phyloP scores from a whole-genome alignment of 768 basidiomycete genomes.

The Termitomyces sp. region DNA sequence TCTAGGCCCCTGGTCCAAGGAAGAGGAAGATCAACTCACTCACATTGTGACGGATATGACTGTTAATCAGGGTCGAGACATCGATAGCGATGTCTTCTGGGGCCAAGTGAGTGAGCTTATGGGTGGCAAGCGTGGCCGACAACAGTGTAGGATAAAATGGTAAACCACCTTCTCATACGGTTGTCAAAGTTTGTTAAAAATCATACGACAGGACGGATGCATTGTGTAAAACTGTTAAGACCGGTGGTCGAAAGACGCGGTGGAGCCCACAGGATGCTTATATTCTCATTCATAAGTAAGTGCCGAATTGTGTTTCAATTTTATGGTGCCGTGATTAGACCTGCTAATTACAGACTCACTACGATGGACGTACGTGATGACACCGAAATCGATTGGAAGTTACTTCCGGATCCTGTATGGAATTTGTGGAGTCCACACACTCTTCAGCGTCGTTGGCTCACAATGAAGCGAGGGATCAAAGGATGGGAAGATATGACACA shows the following conservation, averaged over 20 bases:
- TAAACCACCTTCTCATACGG: constrained; percentile 20
- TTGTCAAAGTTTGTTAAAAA: neutral
- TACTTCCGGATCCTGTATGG: constrained; percentile 70
- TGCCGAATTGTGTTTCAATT: constrained; percentile 3
- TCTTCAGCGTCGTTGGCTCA: constrained; percentile 76
- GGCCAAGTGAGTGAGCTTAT: constrained; percentile 71
- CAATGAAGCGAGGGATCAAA: constrained; percentile 74
- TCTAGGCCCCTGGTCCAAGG: constrained; percentile 69
- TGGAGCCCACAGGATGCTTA: constrained; percentile 78
- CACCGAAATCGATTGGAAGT: constrained; percentile 84
- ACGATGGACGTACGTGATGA: constrained; percentile 74
- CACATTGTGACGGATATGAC: constrained; percentile 76
- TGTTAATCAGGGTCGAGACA: constrained; percentile 62
- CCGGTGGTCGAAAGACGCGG: constrained; percentile 63
- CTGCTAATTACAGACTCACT: constrained; percentile 50
- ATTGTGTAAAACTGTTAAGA: constrained; percentile 68
- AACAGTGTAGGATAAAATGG: constrained; percentile 91
- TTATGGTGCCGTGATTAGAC: constrained; percentile 1
- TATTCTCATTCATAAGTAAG: constrained; percentile 79
- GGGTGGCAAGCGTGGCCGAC: constrained; percentile 71
- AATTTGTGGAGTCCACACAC: constrained; percentile 82
- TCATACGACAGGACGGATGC: constrained; percentile 62
- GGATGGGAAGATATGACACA: constrained; percentile 81
- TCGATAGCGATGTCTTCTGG: constrained; percentile 85
- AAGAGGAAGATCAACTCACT: constrained; percentile 74